Base-by-base conservation (phyloP, 169 alveolate genomes). In the Cryptosporidium muris region DNA sequence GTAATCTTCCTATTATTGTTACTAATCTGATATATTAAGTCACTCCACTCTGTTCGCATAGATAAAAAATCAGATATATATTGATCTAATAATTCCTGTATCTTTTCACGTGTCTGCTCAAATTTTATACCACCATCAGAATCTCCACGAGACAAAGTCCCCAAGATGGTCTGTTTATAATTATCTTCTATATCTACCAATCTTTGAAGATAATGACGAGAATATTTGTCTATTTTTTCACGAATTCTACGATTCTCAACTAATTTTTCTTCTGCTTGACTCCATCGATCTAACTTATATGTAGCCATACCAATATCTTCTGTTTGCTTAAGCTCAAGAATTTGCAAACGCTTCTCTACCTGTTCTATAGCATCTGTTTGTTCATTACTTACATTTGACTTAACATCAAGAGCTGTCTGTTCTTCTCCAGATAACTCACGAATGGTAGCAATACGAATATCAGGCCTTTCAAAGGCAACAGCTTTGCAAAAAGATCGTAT, bases 31-130 rank as follows among this genome's bases (percentile, higher is more conserved):
- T 45, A 74, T 48, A 74, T 36, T 47, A 74, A 74, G 16, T 74
- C 68, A 34, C 68, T 64, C 85, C 85, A 74, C 9, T 74, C 85
- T 36, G 85, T 74, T 74, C 85, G 54, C 68, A 74, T 58, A 38
- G 85, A 56, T 2, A 74, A 48, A 1, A 74, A 25, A 45, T 74
- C 85, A 4, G 85, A 56, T 25, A 68, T 58, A 58, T 74, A 74
- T 74, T 74, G 40, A 74, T 74, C 85, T 7, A 74, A 5, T 2
- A 74, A 16, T 9, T 74, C 68, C 16, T 51, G 63, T 34, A 74
- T 74, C 7, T 16, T 49, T 16, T 74, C 74, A 4, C 7, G 54
- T 58, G 54, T 74, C 49, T 60, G 36, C 56, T 74, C 62, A 40
- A 37, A 45, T 34, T 4, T 42, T 5, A 5, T 52, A 42, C 14